Evolutionary conservation across 2,329 filamentous ascomycete species (phyloP).

Genomic region (Dothistroma septosporum): DNA sequence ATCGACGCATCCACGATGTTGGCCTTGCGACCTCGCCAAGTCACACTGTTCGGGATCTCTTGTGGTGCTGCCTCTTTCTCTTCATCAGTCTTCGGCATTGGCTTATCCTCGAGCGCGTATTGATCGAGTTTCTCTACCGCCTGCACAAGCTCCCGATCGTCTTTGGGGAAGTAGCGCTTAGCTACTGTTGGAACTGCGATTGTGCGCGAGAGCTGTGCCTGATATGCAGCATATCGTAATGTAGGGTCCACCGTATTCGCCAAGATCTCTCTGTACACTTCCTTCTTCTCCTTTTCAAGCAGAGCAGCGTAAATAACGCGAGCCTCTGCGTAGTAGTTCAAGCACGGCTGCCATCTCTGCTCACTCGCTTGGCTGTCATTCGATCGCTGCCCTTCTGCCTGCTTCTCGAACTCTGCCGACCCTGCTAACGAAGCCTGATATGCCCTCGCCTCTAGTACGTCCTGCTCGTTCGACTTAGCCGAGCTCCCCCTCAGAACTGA

Average conservation of each 20-base stretch:
- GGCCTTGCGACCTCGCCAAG: constrained; percentile 81
- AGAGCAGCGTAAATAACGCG: constrained; percentile 80
- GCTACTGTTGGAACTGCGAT: constrained; percentile 75
- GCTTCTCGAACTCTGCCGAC: constrained; percentile 78
- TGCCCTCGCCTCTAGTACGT: constrained; percentile 79
- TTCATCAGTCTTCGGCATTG: constrained; percentile 26
- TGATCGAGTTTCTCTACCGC: constrained; percentile 69
- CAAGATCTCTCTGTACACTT: constrained; percentile 80
- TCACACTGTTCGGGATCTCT: constrained; percentile 67
- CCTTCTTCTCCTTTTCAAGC: constrained; percentile 61
- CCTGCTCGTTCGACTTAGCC: constrained; percentile 64
- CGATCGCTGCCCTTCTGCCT: constrained; percentile 46
- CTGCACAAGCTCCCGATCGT: constrained; percentile 58
- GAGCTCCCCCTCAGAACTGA: constrained; percentile 56
- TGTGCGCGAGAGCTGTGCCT: constrained; percentile 80
- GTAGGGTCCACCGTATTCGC: constrained; percentile 85
- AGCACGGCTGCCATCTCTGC: constrained; percentile 69
- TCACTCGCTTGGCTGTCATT: constrained; percentile 34
- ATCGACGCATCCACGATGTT: constrained; percentile 91
- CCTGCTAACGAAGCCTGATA: constrained; percentile 76
- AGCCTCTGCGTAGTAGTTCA: constrained; percentile 70
- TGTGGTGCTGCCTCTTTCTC: constrained; percentile 25
- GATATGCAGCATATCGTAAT: constrained; percentile 90
- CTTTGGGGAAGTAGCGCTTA: constrained; percentile 69
- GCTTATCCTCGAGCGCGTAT: constrained; percentile 58